Evolutionary conservation across 768 basidiomycete genomes (phyloP).

Genomic region (Chiua virens): DNA sequence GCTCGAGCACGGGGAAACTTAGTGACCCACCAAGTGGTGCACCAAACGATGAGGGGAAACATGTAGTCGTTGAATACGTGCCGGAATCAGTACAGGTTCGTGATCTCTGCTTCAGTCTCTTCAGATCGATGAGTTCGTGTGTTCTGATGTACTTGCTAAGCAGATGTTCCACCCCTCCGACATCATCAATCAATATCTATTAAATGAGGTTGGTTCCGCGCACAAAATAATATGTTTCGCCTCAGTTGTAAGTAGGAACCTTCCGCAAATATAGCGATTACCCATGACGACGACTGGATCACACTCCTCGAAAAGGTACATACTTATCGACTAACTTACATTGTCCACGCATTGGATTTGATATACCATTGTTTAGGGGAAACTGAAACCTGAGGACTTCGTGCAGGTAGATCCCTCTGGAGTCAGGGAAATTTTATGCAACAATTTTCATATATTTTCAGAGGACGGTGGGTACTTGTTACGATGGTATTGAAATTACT

Average conservation of each 20-base stretch:
- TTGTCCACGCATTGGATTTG: not conserved
- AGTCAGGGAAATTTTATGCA: not conserved
- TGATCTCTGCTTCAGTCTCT: no score
- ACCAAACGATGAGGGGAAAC: no score
- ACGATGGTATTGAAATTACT: not conserved
- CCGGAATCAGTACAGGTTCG: no score
- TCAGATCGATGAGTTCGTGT: no score
- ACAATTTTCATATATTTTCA: not conserved
- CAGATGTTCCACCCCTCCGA: slow-evolving; percentile 15
- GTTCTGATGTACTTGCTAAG: not conserved
- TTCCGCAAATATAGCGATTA: not conserved
- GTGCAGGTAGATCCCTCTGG: not conserved
- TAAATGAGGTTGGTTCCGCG: not conserved
- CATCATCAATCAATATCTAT: slow-evolving; percentile 7
- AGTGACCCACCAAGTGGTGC: not conserved
- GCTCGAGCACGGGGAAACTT: not conserved
- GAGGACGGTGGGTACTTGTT: not conserved
- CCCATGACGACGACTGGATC: slow-evolving; percentile 9
- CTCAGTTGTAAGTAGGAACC: not conserved
- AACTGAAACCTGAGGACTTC: slow-evolving; percentile 1
- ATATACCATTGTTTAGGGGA: not conserved
- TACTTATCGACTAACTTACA: not conserved
- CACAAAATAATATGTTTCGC: not conserved
- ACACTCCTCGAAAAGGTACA: not conserved
- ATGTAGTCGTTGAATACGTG: no score